Base-by-base conservation (phyloP, 2,329 filamentous ascomycete species). In the Didymosphaeria variabile region DNA sequence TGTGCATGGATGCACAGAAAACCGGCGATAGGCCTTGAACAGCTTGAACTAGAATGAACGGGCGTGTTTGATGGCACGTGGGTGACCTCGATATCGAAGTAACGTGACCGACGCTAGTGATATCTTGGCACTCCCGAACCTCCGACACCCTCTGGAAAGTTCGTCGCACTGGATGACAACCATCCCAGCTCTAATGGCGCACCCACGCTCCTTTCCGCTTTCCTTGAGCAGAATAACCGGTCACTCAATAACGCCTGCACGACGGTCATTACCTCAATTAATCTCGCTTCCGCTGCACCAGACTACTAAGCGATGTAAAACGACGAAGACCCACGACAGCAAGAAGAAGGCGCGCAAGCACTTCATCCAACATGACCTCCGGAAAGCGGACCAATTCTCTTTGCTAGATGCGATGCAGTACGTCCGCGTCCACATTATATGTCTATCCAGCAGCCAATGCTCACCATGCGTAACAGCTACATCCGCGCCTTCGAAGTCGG, bases 381-480 rank as follows among this genome's bases (percentile, higher is more conserved):
- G 86, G 64, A 82, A 88, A 66, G 86, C 88, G 46, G 84, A 92
- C 38, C 90, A 91, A 72, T 97, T 91, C 74, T 87, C 93, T 0
- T 84, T 99, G 34, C 91, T 92, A 68, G 95, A 99, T 82, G 96
- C 95, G 17, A 95, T 99, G 88, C 88, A 94, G 92, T 93, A 81
- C 60, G 84, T 50, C 46, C 47, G 66, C 42, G 63, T 50, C 15
- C 15, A n/a, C 38, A 29, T 29, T 29, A 1, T 29, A 29, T 29
- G 6, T 2, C 26, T 29, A 29, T 5, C 6, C 26, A 29, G 26
- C 26, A 29, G 26, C 26, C 26, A 29, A 29, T 29, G 26, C 26
- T 29, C 26, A 29, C 34, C 34, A 17, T 31, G 31, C 45, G 34
- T 46, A 26, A 31, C 49, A 97, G 93, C 76, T 95, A 97, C 77